phyloP scores from a whole-genome alignment of 1,139 yeast genomes.

The Suhomyces chickasaworum region DNA sequence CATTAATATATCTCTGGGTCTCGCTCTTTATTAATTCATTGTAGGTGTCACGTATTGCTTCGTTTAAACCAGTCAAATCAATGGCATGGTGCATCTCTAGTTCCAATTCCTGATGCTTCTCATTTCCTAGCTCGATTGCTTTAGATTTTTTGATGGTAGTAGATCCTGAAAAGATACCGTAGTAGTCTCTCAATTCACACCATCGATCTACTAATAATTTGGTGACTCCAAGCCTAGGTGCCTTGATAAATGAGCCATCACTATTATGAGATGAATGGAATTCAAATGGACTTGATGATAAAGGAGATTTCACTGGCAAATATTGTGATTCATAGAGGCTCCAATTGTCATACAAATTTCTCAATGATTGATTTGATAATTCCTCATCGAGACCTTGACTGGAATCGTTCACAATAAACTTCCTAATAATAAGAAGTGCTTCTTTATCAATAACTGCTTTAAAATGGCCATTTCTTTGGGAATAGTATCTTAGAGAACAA shows the following conservation, averaged over 20 bases:
- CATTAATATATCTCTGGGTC: neutral
- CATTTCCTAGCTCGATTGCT: slow-evolving; percentile 17
- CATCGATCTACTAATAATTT: slow-evolving; percentile 25
- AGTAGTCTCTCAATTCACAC: slow-evolving; percentile 29
- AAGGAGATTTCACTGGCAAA: slow-evolving; percentile 17
- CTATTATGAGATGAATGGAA: slow-evolving; percentile 21
- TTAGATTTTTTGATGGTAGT: slow-evolving; percentile 8
- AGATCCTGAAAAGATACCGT: slow-evolving; percentile 24
- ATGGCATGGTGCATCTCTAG: slow-evolving; percentile 14
- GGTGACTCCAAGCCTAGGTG: slow-evolving; percentile 29
- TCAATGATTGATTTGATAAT: slow-evolving; percentile 3
- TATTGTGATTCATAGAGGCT: slow-evolving; percentile 6
- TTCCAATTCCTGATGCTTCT: slow-evolving; percentile 18
- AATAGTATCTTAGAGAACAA: neutral
- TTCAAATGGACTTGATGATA: slow-evolving; percentile 18
- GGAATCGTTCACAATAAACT: slow-evolving; percentile 11
- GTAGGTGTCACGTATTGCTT: slow-evolving; percentile 1
- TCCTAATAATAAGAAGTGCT: slow-evolving; percentile 7
- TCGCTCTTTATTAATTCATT: slow-evolving; percentile 3
- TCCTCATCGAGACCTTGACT: neutral
- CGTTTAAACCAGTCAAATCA: slow-evolving; percentile 13
- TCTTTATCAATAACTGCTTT: neutral
- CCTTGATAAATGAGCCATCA: slow-evolving; percentile 18
- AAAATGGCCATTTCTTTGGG: neutral
- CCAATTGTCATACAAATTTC: slow-evolving; percentile 17